Percentiles rank a stretch among this genome's conserved stretches.
Evolutionary conservation across 495 filamentous ascomycete genomes (phyloP).

Genomic region (Annulohypoxylon nitens): DNA sequence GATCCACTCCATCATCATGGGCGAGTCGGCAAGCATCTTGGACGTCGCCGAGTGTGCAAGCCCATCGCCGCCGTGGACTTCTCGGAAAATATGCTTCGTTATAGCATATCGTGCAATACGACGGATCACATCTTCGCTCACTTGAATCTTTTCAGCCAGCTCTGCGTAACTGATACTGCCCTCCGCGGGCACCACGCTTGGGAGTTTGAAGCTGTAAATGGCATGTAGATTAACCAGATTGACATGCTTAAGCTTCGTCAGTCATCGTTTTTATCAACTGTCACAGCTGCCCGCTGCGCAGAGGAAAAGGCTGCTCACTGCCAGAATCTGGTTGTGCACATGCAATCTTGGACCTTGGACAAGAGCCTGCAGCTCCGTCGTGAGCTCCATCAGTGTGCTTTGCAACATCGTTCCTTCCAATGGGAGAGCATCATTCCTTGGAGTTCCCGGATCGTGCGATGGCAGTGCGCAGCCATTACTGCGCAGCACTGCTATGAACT

Average conservation of each 20-base stretch:
- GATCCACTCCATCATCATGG: not conserved
- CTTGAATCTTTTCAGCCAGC: not conserved
- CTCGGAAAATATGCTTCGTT: not conserved
- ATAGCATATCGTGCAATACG: not conserved
- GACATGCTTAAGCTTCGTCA: not conserved
- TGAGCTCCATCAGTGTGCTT: not conserved
- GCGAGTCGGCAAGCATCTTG: not conserved
- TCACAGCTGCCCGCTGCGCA: not conserved
- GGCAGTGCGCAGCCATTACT: not conserved
- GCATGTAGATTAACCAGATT: not conserved
- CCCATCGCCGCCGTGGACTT: not conserved
- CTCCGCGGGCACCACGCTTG: not conserved
- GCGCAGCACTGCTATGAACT: not conserved
- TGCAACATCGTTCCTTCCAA: not conserved
- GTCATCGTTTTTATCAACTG: not conserved
- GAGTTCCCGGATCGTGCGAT: not conserved
- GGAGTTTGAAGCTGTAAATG: not conserved
- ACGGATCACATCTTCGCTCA: not conserved
- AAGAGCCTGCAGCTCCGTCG: not conserved
- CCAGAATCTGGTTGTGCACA: not conserved
- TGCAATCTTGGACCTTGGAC: not conserved
- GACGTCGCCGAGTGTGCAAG: not conserved
- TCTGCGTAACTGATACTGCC: not conserved
- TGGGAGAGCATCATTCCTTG: not conserved
- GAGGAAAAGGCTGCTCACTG: not conserved